Percentiles rank a stretch among this genome's conserved stretches.
phyloP scores from a whole-genome alignment of 345 rosid species.

The Syzygium oleosum region DNA sequence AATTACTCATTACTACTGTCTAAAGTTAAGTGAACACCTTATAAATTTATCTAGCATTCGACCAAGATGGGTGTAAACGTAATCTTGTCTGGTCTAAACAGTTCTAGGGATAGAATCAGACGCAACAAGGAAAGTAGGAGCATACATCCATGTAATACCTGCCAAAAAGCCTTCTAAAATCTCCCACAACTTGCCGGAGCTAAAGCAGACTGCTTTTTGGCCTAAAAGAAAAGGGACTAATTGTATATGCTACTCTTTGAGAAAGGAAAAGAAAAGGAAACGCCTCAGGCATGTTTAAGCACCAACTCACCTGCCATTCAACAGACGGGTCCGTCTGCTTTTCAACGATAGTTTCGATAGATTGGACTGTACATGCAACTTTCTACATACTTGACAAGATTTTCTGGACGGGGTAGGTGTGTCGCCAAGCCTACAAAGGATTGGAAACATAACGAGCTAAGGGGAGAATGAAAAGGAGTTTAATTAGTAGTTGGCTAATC shows the following conservation, averaged over 20 bases:
- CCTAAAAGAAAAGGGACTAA: neutral
- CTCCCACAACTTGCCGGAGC: neutral
- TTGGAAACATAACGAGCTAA: neutral
- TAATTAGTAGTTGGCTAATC: neutral
- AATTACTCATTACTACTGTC: too few relatives aligned
- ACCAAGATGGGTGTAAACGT: neutral
- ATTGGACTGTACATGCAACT: slow-evolving; percentile 38
- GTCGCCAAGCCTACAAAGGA: slow-evolving; percentile 20
- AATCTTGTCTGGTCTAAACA: neutral
- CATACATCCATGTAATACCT: neutral
- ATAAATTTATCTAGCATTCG: neutral
- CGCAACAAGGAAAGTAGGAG: neutral
- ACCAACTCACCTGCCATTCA: neutral
- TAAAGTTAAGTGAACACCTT: neutral
- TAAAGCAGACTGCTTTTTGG: neutral
- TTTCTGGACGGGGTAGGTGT: slow-evolving; percentile 24
- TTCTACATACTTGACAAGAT: slow-evolving; percentile 28
- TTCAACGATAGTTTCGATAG: slow-evolving; percentile 17
- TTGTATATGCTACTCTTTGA: neutral
- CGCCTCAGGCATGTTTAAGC: neutral
- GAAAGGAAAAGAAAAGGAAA: neutral
- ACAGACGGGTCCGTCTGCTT: neutral
- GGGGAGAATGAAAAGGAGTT: neutral
- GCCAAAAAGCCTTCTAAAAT: neutral
- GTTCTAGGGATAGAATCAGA: neutral